A percentile compares a stretch with the other conserved stretches of the same genome.
phyloP scores from a whole-genome alignment of 495 filamentous ascomycete species.

The Trichoderma virens region DNA sequence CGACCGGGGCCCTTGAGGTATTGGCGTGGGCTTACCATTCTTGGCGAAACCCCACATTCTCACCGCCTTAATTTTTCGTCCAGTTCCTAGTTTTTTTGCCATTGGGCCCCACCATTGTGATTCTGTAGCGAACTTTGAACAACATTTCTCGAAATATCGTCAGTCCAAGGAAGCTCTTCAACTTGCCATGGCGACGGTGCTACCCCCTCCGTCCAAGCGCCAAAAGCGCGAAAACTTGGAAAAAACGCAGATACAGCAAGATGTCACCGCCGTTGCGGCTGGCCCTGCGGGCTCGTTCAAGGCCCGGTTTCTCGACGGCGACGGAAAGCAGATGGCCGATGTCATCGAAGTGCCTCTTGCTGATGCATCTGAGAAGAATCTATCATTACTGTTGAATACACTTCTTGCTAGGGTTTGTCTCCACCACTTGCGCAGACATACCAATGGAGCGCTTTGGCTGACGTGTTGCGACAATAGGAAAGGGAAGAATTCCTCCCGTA shows the following conservation, averaged over 20 bases:
- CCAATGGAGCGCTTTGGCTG: slow-evolving; percentile 11
- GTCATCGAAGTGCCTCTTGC: slow-evolving; percentile 75
- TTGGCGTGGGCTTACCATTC: background rate
- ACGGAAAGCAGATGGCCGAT: slow-evolving; percentile 52
- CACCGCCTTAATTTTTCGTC: slow-evolving; percentile 11
- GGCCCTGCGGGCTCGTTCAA: slow-evolving; percentile 70
- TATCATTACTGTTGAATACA: slow-evolving; percentile 86
- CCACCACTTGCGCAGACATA: slow-evolving; percentile 16
- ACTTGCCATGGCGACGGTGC: slow-evolving; percentile 68
- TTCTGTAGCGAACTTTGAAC: slow-evolving; percentile 5
- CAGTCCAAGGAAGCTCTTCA: background rate
- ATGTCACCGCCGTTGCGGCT: slow-evolving; percentile 59
- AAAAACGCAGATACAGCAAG: slow-evolving; percentile 65
- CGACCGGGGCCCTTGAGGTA: background rate
- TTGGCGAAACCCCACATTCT: slow-evolving; percentile 6
- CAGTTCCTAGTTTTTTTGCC: slow-evolving; percentile 10
- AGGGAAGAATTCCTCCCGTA: slow-evolving; percentile 81
- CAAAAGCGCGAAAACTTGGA: slow-evolving; percentile 71
- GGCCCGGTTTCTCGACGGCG: slow-evolving; percentile 80
- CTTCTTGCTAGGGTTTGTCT: slow-evolving; percentile 63
- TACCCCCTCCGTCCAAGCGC: slow-evolving; percentile 86
- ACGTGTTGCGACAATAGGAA: slow-evolving; percentile 27
- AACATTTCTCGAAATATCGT: background rate
- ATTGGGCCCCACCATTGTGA: background rate
- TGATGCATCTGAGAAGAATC: slow-evolving; percentile 81